A percentile compares a stretch with the other conserved stretches of the same genome.
Evolutionary conservation across 2,329 filamentous ascomycete species (phyloP).

Genomic region (Arthrobotrys musiformis): DNA sequence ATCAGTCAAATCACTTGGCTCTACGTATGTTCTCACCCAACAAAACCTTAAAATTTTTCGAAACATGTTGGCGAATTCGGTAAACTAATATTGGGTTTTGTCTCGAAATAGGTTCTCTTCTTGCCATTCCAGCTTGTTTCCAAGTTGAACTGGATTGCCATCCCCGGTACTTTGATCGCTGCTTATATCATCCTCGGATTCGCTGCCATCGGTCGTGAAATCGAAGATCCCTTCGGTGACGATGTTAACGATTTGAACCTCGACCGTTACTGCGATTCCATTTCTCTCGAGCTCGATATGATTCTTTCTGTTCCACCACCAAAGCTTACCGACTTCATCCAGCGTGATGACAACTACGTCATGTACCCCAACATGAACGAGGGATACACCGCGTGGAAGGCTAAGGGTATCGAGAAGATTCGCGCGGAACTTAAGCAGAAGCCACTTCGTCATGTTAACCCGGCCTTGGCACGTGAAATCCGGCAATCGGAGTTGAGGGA

Average conservation of each 20-base stretch:
- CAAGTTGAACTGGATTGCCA: conserved; percentile 76
- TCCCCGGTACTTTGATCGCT: conserved; percentile 77
- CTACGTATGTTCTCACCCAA: conserved; percentile 68
- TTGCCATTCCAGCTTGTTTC: conserved; percentile 82
- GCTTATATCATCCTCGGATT: conserved; percentile 87
- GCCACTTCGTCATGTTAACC: conserved; percentile 46
- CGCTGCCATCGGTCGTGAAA: conserved; percentile 78
- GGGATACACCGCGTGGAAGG: conserved; percentile 67
- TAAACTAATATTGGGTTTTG: not conserved
- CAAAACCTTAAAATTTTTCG: not conserved
- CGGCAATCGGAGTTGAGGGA: conserved; percentile 47
- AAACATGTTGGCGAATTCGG: not conserved
- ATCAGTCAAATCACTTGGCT: conserved; percentile 88
- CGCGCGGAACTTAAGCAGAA: conserved; percentile 54
- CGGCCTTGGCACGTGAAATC: conserved; percentile 44
- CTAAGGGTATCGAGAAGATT: conserved; percentile 66
- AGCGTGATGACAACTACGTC: conserved; percentile 62
- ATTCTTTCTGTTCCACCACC: conserved; percentile 72
- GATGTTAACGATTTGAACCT: conserved; percentile 85
- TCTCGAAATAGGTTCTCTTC: conserved; percentile 62
- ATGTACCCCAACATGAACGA: conserved; percentile 64
- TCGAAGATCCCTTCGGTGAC: conserved; percentile 85
- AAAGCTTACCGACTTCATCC: conserved; percentile 67
- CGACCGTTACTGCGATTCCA: conserved; percentile 79
- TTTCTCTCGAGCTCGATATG: conserved; percentile 78